phyloP scores from a whole-genome alignment of 2,329 filamentous ascomycete genomes.

The Canariomyces notabilis region DNA sequence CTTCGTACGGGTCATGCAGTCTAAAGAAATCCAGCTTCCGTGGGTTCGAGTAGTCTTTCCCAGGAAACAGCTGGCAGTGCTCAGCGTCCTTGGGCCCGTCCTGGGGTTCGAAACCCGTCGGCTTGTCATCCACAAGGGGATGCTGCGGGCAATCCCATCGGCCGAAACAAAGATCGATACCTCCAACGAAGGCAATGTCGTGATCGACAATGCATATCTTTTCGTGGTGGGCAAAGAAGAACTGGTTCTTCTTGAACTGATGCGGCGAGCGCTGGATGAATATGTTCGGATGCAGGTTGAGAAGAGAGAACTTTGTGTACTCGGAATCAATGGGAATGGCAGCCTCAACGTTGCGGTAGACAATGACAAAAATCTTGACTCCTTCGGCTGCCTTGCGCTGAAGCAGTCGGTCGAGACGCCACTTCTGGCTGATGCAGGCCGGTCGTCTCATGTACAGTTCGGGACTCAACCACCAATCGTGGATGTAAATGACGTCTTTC shows the following conservation, averaged over 20 bases:
- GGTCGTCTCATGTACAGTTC: slow-evolving; percentile 93
- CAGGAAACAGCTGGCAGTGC: slow-evolving; percentile 92
- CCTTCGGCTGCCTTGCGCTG: slow-evolving; percentile 90
- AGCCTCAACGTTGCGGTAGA: slow-evolving; percentile 96
- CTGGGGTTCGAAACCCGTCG: slow-evolving; percentile 83
- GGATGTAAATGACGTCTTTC: slow-evolving; percentile 96
- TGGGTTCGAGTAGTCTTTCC: slow-evolving; percentile 97
- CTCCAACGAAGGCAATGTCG: slow-evolving; percentile 90
- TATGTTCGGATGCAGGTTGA: slow-evolving; percentile 93
- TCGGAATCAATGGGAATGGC: slow-evolving; percentile 97
- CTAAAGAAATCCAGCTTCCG: slow-evolving; percentile 92
- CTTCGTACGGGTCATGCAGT: slow-evolving; percentile 90
- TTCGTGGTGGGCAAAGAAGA: slow-evolving; percentile 98
- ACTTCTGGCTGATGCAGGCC: slow-evolving; percentile 94
- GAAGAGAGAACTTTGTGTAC: slow-evolving; percentile 92
- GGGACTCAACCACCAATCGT: slow-evolving; percentile 98
- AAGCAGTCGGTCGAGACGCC: slow-evolving; percentile 89
- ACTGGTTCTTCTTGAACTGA: slow-evolving; percentile 97
- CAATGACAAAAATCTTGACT: slow-evolving; percentile 95
- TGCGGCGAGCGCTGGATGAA: slow-evolving; percentile 96
- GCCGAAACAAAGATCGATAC: slow-evolving; percentile 94
- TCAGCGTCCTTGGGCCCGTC: slow-evolving; percentile 77
- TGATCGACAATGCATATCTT: slow-evolving; percentile 97
- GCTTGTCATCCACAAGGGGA: slow-evolving; percentile 83
- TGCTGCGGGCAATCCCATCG: slow-evolving; percentile 97